A percentile compares a stretch with the other conserved stretches of the same genome.
Conservation (phyloP, 2,329 filamentous ascomycete species). For the Pestalotiopsis sp. region DNA sequence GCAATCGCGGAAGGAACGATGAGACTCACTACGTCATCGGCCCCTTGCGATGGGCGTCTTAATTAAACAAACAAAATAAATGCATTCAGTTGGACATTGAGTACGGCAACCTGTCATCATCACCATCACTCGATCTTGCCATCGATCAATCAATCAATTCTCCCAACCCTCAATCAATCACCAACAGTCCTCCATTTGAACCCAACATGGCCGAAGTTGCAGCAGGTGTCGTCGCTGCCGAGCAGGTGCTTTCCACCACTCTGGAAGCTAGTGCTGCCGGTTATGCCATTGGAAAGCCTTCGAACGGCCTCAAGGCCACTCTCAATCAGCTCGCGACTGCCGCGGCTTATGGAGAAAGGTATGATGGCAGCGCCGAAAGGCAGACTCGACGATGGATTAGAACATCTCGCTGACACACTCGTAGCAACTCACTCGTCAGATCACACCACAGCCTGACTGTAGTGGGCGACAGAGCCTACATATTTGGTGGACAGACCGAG, state of each 20-base stretch:
- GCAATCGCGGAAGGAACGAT: not conserved
- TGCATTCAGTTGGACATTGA: not conserved
- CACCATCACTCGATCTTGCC: not conserved
- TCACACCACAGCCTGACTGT: slow-evolving; percentile 54
- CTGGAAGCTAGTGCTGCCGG: slow-evolving; percentile 42
- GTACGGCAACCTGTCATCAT: not conserved
- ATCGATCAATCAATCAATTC: not conserved
- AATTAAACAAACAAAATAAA: not conserved
- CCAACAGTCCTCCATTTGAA: not conserved
- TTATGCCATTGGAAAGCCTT: slow-evolving; percentile 50
- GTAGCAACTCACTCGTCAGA: slow-evolving; percentile 43
- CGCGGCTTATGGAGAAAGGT: slow-evolving; percentile 31
- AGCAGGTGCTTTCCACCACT: slow-evolving; percentile 42
- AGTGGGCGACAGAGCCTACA: slow-evolving; percentile 55
- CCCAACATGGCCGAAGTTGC: slow-evolving; percentile 39
- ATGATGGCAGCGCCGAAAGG: slow-evolving; percentile 3
- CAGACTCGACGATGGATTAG: not conserved
- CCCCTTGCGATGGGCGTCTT: not conserved
- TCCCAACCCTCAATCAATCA: not conserved
- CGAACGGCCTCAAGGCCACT: slow-evolving; percentile 52
- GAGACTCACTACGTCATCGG: slow-evolving; percentile 5
- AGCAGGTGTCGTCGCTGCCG: slow-evolving; percentile 39
- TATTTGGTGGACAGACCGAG: slow-evolving; percentile 52
- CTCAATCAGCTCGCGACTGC: slow-evolving; percentile 48
- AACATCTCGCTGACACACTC: not conserved